phyloP scores from a whole-genome alignment of 2,329 filamentous ascomycete species.

The Capronia coronata region DNA sequence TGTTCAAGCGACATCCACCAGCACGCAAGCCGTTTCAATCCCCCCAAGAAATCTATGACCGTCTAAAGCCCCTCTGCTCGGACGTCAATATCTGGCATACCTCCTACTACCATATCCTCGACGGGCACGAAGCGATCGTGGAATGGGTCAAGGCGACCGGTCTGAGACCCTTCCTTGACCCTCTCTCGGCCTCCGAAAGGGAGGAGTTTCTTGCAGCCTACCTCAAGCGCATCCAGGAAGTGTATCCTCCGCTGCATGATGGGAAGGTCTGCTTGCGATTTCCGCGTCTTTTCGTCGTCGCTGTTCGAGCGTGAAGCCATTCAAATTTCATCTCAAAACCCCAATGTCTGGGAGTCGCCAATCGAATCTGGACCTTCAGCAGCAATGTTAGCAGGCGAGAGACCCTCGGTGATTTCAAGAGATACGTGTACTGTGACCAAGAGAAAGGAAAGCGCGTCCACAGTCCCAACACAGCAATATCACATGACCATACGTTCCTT shows the following conservation, averaged over 20 bases:
- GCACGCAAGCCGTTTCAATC: constrained; percentile 47
- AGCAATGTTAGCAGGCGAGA: no score
- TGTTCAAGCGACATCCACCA: constrained; percentile 31
- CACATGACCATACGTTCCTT: background rate
- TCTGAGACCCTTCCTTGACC: constrained; percentile 50
- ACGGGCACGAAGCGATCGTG: constrained; percentile 46
- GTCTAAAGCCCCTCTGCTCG: constrained; percentile 39
- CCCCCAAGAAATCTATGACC: constrained; percentile 45
- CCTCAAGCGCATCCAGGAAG: constrained; percentile 37
- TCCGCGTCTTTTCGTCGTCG: constrained; percentile 52
- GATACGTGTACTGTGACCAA: no score
- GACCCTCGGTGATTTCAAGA: no score
- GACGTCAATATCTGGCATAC: constrained; percentile 51
- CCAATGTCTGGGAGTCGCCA: no score
- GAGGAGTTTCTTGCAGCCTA: constrained; percentile 46
- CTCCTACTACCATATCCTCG: constrained; percentile 48
- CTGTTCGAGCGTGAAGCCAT: constrained; percentile 24
- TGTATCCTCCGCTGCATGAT: constrained; percentile 44
- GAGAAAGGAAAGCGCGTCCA: no score
- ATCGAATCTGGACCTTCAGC: no score
- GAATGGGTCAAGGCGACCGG: constrained; percentile 57
- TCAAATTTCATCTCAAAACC: no score
- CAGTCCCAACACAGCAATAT: background rate
- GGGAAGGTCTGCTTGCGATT: constrained; percentile 52
- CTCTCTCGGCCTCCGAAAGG: constrained; percentile 39